Conservation (phyloP, 164 flowering plant genomes). For the Umbellularia californica region DNA sequence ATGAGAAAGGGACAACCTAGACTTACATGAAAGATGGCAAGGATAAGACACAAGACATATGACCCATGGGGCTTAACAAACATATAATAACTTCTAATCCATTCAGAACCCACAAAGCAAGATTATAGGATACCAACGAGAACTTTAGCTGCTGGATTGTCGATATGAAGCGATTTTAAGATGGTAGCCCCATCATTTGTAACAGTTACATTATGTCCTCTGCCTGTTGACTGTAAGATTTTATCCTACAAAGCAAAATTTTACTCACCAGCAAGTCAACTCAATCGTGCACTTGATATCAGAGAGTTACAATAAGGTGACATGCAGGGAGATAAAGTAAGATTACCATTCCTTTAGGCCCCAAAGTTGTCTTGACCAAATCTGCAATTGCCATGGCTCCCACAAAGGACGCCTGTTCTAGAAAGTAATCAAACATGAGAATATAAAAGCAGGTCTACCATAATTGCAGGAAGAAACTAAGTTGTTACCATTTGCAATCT, state of each 20-base stretch:
- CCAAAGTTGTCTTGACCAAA: slow-evolving; percentile 93
- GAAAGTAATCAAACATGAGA: background rate
- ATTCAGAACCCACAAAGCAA: background rate
- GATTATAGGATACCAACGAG: slow-evolving; percentile 82
- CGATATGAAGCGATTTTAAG: slow-evolving; percentile 90
- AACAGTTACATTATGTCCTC: slow-evolving; percentile 78
- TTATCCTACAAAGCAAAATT: slow-evolving; percentile 57
- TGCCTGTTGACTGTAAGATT: slow-evolving; percentile 89
- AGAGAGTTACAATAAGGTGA: background rate
- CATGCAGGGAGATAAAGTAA: background rate
- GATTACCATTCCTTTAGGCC: slow-evolving; percentile 95
- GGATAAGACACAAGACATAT: background rate
- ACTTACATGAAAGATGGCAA: background rate
- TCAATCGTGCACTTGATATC: background rate
- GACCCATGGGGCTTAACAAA: background rate
- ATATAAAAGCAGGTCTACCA: background rate
- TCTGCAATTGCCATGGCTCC: slow-evolving; percentile 98
- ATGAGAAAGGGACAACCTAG: too few species aligned
- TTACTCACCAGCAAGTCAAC: background rate
- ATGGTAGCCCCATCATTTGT: slow-evolving; percentile 99
- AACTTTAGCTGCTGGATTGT: slow-evolving; percentile 97
- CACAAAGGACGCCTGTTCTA: slow-evolving; percentile 67
- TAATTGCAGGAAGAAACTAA: background rate
- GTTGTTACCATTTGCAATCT: background rate
- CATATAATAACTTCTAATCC: background rate